Base-by-base conservation (phyloP, 768 basidiomycete genomes). In the Leccinum broughii region DNA sequence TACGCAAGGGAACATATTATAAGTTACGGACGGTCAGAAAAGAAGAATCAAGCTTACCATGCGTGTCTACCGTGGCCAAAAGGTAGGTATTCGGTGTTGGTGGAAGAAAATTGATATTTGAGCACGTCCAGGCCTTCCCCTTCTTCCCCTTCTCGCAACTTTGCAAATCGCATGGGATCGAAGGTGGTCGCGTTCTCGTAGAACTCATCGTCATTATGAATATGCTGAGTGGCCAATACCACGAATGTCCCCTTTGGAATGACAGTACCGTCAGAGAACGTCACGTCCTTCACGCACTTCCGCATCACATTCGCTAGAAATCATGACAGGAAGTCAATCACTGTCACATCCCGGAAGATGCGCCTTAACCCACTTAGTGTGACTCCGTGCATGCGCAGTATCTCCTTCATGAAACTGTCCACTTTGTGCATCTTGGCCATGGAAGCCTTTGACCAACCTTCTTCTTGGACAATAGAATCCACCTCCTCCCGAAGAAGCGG, bases 181-280 rank as follows among this genome's bases (percentile, higher is more conserved):
- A 67, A 67, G 9, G n/a, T 15, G 0, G 68, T 30, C 1, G 81
- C 64, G 32, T 77, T 67, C 1, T 74, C 62, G 54, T 81, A 80
- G 13, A 58, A 9, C 20, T 57, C 46, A 1, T 55, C 28, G 41
- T 72, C 68, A 22, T 37, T 28, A 54, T 76, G 75, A 5, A 70
- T 56, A 4, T 63, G 62, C n/a, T 64, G 62, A 4, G 63, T 52
- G 8, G 75, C 68, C 13, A 67, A 56, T 2, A 68, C 56, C 0
- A 77, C 44, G 20, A 68, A 61, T 9, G 71, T 63, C 9, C 75
- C 78, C 32, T 68, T 63, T 1, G 78, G 78, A 13, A 78, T 61
- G 26, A 73, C 57, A 0, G 76, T 78, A 13, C 77, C 79, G 51
- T 79, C 76, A 0, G 77, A 73, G 54, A 80, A 69, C 0, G 60